phyloP scores from a whole-genome alignment of 2,329 filamentous ascomycete species.

The Aspergillus aculeatus region DNA sequence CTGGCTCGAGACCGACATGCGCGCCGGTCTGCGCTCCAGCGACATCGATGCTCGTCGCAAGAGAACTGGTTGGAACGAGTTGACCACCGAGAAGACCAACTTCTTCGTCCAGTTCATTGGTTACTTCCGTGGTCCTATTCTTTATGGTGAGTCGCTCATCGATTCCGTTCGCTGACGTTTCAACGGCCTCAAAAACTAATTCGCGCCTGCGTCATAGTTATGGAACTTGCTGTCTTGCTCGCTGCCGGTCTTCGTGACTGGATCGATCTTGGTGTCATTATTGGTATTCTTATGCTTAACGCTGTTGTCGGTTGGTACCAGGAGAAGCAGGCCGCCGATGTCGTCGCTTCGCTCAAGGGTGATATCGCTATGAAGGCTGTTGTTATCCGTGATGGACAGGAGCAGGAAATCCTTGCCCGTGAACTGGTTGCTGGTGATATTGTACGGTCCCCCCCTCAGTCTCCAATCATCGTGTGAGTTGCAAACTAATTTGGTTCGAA shows the following conservation, averaged over 20 bases:
- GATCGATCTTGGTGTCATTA: conserved; percentile 76
- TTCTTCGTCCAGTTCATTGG: conserved; percentile 71
- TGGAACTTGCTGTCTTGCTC: conserved; percentile 73
- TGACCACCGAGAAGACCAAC: conserved; percentile 73
- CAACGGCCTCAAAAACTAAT: background rate
- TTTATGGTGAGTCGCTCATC: conserved; percentile 62
- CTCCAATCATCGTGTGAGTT: background rate
- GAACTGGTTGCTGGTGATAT: conserved; percentile 76
- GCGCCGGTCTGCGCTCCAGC: conserved; percentile 57
- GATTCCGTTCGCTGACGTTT: background rate
- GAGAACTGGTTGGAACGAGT: conserved; percentile 68
- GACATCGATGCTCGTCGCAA: conserved; percentile 66
- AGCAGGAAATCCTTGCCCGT: conserved; percentile 67
- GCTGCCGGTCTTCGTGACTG: conserved; percentile 73
- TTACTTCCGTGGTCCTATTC: conserved; percentile 74
- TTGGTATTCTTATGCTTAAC: conserved; percentile 72
- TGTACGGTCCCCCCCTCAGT: conserved; percentile 45
- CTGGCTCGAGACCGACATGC: conserved; percentile 68
- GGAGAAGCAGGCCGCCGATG: conserved; percentile 76
- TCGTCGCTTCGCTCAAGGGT: conserved; percentile 71
- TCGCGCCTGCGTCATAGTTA: conserved; percentile 44
- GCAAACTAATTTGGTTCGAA: conserved; percentile 3
- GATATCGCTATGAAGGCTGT: conserved; percentile 73
- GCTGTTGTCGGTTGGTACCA: conserved; percentile 77
- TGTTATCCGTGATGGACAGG: conserved; percentile 66